phyloP scores from a whole-genome alignment of 805 yeast genomes.

The Cyberlindnera lachancei region DNA sequence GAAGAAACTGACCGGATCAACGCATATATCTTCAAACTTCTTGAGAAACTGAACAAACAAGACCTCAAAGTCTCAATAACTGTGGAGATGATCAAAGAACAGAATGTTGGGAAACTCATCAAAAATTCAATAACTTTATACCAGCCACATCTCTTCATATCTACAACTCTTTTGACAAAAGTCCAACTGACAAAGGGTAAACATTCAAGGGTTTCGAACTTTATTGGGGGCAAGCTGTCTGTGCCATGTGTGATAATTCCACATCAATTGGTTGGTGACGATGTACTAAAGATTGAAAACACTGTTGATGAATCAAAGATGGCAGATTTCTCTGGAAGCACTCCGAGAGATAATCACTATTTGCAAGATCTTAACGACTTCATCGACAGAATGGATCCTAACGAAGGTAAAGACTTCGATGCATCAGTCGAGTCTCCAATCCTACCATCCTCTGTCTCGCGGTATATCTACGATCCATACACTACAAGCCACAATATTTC shows the following conservation, averaged over 20 bases:
- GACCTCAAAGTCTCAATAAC: slow-evolving; percentile 16
- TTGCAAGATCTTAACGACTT: neutral
- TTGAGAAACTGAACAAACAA: slow-evolving; percentile 6
- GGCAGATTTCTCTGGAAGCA: neutral
- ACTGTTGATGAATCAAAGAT: neutral
- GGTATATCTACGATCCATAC: neutral
- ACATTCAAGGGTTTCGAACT: slow-evolving; percentile 15
- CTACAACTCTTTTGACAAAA: slow-evolving; percentile 12
- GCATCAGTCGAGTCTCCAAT: neutral
- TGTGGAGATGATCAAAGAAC: slow-evolving; percentile 19
- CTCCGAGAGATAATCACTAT: too few relatives aligned
- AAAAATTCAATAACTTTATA: slow-evolving; percentile 13
- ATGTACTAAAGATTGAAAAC: neutral
- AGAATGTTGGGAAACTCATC: slow-evolving; percentile 7
- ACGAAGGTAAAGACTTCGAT: neutral
- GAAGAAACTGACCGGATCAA: slow-evolving; percentile 9
- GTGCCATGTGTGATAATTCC: slow-evolving; percentile 19
- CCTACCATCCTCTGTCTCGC: slow-evolving; percentile 3
- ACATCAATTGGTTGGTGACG: slow-evolving; percentile 6
- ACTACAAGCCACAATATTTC: neutral
- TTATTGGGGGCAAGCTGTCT: slow-evolving; percentile 11
- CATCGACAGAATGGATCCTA: slow-evolving; percentile 5
- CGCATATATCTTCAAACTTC: slow-evolving; percentile 9
- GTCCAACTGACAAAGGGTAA: slow-evolving; percentile 1
- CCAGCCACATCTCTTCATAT: slow-evolving; percentile 16